Conservation (phyloP, 2,329 filamentous ascomycete genomes). For the Aspergillus fischeri region DNA sequence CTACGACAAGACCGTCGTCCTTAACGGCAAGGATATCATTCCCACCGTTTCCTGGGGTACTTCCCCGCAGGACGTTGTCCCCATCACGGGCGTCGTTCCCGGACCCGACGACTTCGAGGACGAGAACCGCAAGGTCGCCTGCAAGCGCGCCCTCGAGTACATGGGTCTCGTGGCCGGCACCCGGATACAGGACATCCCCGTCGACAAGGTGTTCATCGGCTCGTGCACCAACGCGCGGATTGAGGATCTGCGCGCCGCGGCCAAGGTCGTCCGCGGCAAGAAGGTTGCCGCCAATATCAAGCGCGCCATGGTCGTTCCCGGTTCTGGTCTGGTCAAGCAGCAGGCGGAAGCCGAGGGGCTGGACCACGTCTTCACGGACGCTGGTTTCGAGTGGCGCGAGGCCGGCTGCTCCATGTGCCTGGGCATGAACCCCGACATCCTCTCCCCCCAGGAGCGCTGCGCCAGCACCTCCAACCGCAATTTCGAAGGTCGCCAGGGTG, state of each 20-base stretch:
- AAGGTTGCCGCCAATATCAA: conserved; percentile 86
- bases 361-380: conserved; percentile 85
- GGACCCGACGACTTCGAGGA: conserved; percentile 81
- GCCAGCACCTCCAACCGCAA: conserved; percentile 96
- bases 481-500: conserved; percentile 94
- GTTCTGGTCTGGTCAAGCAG: conserved; percentile 88
- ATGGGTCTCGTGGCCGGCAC: conserved; percentile 89
- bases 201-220: conserved; percentile 98
- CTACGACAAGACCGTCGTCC: conserved; percentile 84
- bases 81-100: conserved; percentile 87
- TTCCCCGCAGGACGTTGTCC: conserved; percentile 91
- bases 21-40: conserved; percentile 87
- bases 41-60: conserved; percentile 97
- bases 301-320: conserved; percentile 92
- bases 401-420: conserved; percentile 98
- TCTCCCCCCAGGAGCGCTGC: conserved; percentile 86
- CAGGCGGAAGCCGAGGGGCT: conserved; percentile 89
- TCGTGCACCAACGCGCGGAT: conserved; percentile 97
- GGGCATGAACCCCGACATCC: conserved; percentile 98
- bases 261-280: conserved; percentile 78
- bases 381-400: conserved; percentile 97
- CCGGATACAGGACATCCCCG: conserved; percentile 80
- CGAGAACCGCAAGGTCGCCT: conserved; percentile 73
- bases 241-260: conserved; percentile 86
- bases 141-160: conserved; percentile 82